Evolutionary conservation across 208 protist species (phyloP).

Genomic region (Crithidia bombi): DNA sequence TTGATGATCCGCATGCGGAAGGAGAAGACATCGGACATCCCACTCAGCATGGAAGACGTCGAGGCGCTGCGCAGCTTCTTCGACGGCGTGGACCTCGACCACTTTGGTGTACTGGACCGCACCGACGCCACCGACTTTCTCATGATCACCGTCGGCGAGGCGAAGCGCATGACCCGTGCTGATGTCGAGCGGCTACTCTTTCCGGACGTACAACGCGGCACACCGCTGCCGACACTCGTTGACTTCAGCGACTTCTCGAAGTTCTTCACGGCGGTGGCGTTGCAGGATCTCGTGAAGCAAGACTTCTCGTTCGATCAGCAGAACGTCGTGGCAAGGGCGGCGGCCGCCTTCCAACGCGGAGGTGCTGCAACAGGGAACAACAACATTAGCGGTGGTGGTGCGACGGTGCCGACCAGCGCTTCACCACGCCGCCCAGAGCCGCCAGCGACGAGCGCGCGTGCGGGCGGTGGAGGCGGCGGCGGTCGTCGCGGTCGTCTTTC

Average conservation of each 20-base stretch:
- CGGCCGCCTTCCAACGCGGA: conserved; percentile 5
- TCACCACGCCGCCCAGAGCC: conserved; percentile 15
- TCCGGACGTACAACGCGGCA: conserved; percentile 19
- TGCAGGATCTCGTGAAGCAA: conserved; percentile 50
- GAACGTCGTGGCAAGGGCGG: background rate
- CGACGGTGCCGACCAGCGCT: background rate
- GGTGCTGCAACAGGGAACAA: too few relatives aligned
- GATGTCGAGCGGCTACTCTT: conserved; percentile 51
- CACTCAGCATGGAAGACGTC: conserved; percentile 70
- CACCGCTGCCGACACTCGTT: conserved; percentile 42
- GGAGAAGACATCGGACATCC: conserved; percentile 54
- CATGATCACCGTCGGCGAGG: conserved; percentile 51
- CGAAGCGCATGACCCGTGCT: conserved; percentile 32
- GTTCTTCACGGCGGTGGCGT: conserved; percentile 64
- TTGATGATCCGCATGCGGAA: conserved; percentile 62
- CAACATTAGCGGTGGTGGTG: background rate
- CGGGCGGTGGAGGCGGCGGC: background rate
- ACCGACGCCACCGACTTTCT: conserved; percentile 63
- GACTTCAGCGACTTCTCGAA: conserved; percentile 79
- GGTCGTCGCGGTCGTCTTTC: conserved; percentile 5
- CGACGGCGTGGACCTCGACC: conserved; percentile 64
- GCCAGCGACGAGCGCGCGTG: conserved; percentile 6
- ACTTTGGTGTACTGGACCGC: conserved; percentile 63
- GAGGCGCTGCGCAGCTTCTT: conserved; percentile 66
- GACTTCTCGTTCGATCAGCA: conserved; percentile 36